phyloP scores from a whole-genome alignment of 2,329 filamentous ascomycete genomes.

The Cercospora beticola region DNA sequence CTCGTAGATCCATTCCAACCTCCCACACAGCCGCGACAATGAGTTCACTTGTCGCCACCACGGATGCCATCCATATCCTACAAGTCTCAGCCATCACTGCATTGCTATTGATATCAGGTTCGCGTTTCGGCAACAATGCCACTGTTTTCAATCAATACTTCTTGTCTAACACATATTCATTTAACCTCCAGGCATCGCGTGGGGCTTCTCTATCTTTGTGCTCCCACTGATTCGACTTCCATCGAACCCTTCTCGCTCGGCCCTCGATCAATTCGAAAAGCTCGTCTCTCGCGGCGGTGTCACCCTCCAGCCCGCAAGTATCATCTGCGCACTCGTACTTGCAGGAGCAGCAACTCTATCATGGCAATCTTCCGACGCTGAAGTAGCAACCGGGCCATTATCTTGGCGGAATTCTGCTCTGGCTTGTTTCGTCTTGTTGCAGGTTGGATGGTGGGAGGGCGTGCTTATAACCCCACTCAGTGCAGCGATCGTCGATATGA shows the following conservation, averaged over 20 bases:
- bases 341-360: neutral
- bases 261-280: neutral
- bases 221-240: neutral
- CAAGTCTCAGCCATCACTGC: neutral
- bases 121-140: neutral
- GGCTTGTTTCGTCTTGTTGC: neutral
- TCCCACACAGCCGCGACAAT: neutral
- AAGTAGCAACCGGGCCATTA: neutral
- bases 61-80: neutral
- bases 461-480: neutral
- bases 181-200: neutral
- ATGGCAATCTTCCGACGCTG: neutral
- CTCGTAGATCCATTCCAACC: neutral
- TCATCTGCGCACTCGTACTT: neutral
- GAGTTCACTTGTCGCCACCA: neutral
- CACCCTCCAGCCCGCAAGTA: neutral
- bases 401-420: neutral
- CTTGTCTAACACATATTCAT: neutral
- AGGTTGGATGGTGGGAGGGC: neutral
- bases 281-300: neutral
- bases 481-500: neutral
- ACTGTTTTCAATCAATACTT: neutral
- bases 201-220: neutral
- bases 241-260: neutral
- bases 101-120: neutral